These are phyloP conservation scores for Bifiguratus adelaidae DNA, from an alignment of 192 early-diverging fungal genomes.

Conservation along the genomic window DNA sequence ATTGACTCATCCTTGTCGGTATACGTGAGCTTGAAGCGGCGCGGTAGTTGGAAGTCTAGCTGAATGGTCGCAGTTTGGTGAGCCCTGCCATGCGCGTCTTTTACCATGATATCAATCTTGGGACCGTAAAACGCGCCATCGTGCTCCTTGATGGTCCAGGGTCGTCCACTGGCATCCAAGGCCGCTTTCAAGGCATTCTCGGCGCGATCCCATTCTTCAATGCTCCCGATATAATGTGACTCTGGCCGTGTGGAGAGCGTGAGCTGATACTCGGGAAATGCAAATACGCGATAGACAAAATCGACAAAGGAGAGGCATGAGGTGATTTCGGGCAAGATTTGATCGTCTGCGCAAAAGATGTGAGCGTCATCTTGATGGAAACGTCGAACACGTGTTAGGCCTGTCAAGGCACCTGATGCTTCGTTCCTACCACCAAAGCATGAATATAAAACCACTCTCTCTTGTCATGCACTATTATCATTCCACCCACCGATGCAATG, in stretches of 20 bases:
- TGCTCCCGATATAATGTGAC: conserved; percentile 58
- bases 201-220: conserved; percentile 69
- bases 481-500: conserved; percentile 66
- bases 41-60: conserved; percentile 91
- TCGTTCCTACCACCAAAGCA: conserved; percentile 60
- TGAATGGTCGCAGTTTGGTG: conserved; percentile 96
- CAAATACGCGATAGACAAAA: conserved; percentile 67
- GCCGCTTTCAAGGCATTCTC: conserved; percentile 64
- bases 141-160: conserved; percentile 66
- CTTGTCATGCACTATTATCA: background rate
- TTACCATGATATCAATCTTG: conserved; percentile 86
- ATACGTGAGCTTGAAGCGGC: conserved; percentile 73
- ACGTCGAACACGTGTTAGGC: conserved; percentile 82
- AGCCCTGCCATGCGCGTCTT: conserved; percentile 65
- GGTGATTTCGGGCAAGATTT: conserved; percentile 73
- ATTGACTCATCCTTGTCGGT: conserved; percentile 47
- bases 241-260: conserved; percentile 74
- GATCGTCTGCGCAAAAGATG: conserved; percentile 81
- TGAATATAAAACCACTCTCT: background rate
- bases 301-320: conserved; percentile 68
- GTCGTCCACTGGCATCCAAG: conserved; percentile 41
- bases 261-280: conserved; percentile 67
- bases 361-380: conserved; percentile 98
- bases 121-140: conserved; percentile 97
- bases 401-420: conserved; percentile 78